Evolutionary conservation across 2,329 filamentous ascomycete genomes (phyloP), one percentile per base, ranked within the genome.

Genomic region (Diplocarpon rosae): DNA sequence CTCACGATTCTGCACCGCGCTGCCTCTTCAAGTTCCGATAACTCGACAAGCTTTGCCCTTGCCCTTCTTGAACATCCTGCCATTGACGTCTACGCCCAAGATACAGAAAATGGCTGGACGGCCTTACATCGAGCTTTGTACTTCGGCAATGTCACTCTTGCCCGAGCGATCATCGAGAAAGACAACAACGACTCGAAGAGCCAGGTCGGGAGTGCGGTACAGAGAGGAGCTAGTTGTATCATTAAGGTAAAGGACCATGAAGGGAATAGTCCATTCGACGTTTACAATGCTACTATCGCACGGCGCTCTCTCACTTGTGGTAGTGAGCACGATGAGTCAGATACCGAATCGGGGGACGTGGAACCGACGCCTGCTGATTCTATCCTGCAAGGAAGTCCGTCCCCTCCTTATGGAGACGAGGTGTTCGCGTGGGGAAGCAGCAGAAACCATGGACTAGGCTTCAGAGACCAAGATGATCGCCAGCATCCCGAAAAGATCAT

Each of bases 201-300:
- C 34, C 79, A 80, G 51, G 76, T 76, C 6, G 68, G 72, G 17
- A 73, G 71, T 12, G 69, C 75, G 14, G 66, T 72, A 15, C 71
- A 77, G 52, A 78, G 78, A 56, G 76, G 80, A 28, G 80, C 82
- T 24, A 53, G 43, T 9, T 82, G 81, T 24, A 67, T 96, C 34
- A 89, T 95, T 58, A 95, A 94, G 67, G 86, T 92, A 41, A 98
- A 96, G 63, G 92, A 98, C 59, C 80, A 85, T 47, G 92, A 96
- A 65, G 90, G 90, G 9, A 88, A 93, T 59, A 94, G 88, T 53
- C 90, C 92, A 0, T 90, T 96, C 54, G 92, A 96, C 62, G 68
- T 98, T 10, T 96, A 94, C 57, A 84, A 86, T 51, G 79, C 85
- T 32, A 95, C 87, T 0, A 92, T 95, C 55, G 81, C 83, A 39